A percentile compares a stretch with the other conserved stretches of the same genome.
These are phyloP conservation scores for Diaporthe batatas DNA, from an alignment of 2,329 filamentous ascomycete genomes.

Conservation along the genomic window DNA sequence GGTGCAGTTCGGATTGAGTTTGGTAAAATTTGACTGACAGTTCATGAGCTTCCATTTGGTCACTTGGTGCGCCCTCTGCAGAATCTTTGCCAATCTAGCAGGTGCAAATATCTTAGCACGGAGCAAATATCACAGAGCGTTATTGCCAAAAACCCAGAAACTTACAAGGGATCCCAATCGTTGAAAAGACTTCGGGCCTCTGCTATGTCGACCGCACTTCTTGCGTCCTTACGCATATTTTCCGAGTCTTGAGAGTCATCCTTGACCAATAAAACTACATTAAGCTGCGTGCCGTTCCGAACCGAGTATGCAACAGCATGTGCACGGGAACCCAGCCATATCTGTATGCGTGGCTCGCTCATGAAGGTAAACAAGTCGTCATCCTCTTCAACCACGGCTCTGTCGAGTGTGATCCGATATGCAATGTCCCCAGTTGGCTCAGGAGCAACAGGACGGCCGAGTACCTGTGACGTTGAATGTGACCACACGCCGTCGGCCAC, in stretches of 20 bases:
- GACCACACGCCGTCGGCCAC: conserved; percentile 3
- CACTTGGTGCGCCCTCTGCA: not conserved
- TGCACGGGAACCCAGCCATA: not conserved
- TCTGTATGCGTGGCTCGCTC: not conserved
- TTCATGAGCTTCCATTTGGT: not conserved
- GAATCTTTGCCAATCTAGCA: not conserved
- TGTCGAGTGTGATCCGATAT: not conserved
- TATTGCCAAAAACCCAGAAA: not conserved
- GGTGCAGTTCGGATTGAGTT: not conserved
- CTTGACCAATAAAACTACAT: not conserved
- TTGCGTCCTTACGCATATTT: not conserved
- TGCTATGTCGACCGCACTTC: not conserved
- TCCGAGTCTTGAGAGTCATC: not conserved
- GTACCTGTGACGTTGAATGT: not conserved
- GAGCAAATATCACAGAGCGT: not conserved
- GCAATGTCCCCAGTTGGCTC: conserved; percentile 5
- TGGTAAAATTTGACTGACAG: not conserved
- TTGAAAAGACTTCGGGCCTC: not conserved
- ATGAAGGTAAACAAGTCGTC: not conserved
- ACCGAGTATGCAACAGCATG: not conserved
- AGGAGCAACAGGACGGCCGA: not conserved
- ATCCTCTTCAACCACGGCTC: not conserved
- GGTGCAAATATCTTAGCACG: not conserved
- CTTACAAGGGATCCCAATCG: not conserved
- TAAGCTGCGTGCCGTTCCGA: not conserved